Evolutionary conservation across 805 yeast species (phyloP).

Genomic region (Gaillardinia entomophila): DNA sequence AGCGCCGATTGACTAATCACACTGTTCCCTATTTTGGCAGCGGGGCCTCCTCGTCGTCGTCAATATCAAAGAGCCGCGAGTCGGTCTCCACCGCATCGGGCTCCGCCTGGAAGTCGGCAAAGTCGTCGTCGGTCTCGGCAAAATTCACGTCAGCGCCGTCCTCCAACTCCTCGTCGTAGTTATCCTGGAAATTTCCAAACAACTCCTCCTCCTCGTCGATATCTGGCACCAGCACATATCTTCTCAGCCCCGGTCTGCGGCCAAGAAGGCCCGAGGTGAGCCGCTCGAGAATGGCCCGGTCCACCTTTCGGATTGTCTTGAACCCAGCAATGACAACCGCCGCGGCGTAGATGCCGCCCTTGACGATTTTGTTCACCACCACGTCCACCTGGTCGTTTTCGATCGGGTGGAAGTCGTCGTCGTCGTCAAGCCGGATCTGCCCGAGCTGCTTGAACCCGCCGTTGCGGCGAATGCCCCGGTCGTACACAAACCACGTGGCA

Average conservation of each 20-base stretch:
- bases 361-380: slow-evolving; percentile 53
- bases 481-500: slow-evolving; percentile 67
- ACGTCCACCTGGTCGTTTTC: slow-evolving; percentile 60
- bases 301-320: slow-evolving; percentile 29
- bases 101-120: slow-evolving; percentile 6
- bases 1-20: background rate
- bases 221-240: slow-evolving; percentile 37
- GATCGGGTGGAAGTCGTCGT: slow-evolving; percentile 50
- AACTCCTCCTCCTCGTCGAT: slow-evolving; percentile 34
- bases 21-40: slow-evolving; percentile 8
- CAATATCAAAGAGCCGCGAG: slow-evolving; percentile 25
- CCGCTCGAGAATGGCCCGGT: slow-evolving; percentile 26
- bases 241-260: slow-evolving; percentile 33
- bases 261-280: slow-evolving; percentile 24
- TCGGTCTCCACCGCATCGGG: slow-evolving; percentile 13
- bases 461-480: slow-evolving; percentile 71
- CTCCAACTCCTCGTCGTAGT: slow-evolving; percentile 32
- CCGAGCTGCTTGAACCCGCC: slow-evolving; percentile 78
- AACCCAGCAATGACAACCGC: slow-evolving; percentile 35
- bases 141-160: slow-evolving; percentile 22
- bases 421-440: slow-evolving; percentile 78
- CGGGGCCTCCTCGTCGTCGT: slow-evolving; percentile 20
- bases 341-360: slow-evolving; percentile 46
- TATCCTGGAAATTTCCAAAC: slow-evolving; percentile 36
- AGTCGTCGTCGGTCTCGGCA: slow-evolving; percentile 10